Evolutionary conservation across 2,329 filamentous ascomycete genomes (phyloP).

Genomic region (Penicillium vulpinum): DNA sequence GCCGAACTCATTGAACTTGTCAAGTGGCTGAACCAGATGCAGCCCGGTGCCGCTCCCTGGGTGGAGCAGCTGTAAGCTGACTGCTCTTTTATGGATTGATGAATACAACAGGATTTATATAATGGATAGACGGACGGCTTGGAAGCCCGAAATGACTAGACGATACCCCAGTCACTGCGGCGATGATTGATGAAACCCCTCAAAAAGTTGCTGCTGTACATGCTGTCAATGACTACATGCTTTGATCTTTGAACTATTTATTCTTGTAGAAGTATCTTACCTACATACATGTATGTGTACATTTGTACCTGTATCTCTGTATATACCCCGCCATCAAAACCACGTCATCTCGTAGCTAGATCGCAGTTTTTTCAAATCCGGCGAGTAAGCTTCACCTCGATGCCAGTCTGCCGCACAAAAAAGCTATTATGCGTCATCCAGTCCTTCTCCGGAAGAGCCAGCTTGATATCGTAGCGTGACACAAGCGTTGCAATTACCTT

Average conservation of each 20-base stretch:
- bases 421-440: conserved; percentile 58
- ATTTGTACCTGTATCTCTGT: neutral
- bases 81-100: conserved; percentile 22
- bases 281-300: neutral
- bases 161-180: conserved; percentile 32
- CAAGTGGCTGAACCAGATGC: conserved; percentile 50
- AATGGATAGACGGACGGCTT: conserved; percentile 33
- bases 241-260: conserved; percentile 2
- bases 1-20: conserved; percentile 50
- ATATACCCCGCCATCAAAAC: no score
- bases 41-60: conserved; percentile 42
- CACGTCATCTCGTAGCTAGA: neutral
- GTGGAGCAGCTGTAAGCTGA: conserved; percentile 37
- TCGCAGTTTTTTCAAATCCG: neutral
- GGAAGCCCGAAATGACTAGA: conserved; percentile 32
- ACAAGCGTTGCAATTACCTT: conserved; percentile 59
- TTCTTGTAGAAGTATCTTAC: neutral
- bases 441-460: conserved; percentile 51
- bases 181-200: conserved; percentile 33
- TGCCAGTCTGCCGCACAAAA: conserved; percentile 59
- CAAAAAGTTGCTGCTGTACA: conserved; percentile 31
- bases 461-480: conserved; percentile 51
- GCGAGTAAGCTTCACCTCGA: conserved; percentile 47
- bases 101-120: conserved; percentile 16
- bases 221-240: conserved; percentile 24